Base-by-base conservation (phyloP, 148 eudicot species). In the Beta vulgaris region DNA sequence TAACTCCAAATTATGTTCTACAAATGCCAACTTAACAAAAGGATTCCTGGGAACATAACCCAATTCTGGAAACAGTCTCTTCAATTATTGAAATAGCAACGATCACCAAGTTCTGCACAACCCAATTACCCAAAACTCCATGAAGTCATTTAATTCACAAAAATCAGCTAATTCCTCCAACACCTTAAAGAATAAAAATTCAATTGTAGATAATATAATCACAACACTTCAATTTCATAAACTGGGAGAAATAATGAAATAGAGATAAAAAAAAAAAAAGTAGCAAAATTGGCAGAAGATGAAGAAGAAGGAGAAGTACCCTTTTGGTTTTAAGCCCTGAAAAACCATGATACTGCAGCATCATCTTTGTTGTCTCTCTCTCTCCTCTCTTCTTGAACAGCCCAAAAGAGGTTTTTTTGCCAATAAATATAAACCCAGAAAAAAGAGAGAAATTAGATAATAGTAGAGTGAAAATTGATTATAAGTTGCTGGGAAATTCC, bases 311-410 rank as follows among this genome's bases (percentile, higher is more conserved):
- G 32, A 54, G 11, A n/a, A 80, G 59, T 75, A 80, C 83, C 76
- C 83, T 80, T 80, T 65, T 80, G 61, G 83, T 80, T 49, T 76
- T 80, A 76, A 76, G 61, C 42, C 76, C 76, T 11, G 79, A 44
- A 13, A 80, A 72, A 43, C 13, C 25, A 42, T 76, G 40, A n/a
- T 63, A 65, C 6, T 64, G 76, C 7, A 71, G 25, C 76, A 76
- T 63, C 83, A 71, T 80, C 49, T 53, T 80, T 9, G 32, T 5
- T 31, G 13, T 21, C 57, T 40, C 42, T 46, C 53, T 48, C 53
- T 48, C n/a, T 51, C 26, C 57, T 21, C 9, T 9, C 57, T 3
- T 19, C 57, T 23, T 48, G 18, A 21, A 11, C 23, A 8, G 14
- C 6, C 48, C 4, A 42, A 31, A n/a, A 9, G 39, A 40, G n/a